These are phyloP conservation scores for Dactylellina leptospora DNA, from an alignment of 2,329 filamentous ascomycete genomes.

Conservation along the genomic window DNA sequence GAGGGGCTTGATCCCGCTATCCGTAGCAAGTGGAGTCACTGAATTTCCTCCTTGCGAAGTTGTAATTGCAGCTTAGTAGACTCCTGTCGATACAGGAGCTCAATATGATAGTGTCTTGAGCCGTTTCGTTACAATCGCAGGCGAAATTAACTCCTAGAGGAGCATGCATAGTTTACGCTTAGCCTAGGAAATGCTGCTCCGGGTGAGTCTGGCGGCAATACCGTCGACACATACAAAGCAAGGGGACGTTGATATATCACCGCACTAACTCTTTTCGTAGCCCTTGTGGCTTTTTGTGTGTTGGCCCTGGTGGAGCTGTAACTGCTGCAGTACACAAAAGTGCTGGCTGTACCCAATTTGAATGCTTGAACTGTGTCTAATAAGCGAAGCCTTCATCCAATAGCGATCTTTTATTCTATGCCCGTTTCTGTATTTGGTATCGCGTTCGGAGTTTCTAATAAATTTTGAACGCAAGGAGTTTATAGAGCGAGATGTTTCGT, in stretches of 20 bases:
- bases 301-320: conserved; percentile 11
- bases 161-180: background rate
- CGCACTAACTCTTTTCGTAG: background rate
- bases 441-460: background rate
- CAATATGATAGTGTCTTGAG: conserved; percentile 16
- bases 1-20: conserved; percentile 3
- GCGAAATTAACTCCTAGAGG: conserved; percentile 9
- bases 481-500: background rate
- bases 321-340: too few species aligned
- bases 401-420: too few species aligned
- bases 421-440: background rate
- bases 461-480: conserved; percentile 22
- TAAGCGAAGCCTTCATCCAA: too few species aligned
- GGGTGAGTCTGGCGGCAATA: background rate
- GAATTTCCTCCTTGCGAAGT: conserved; percentile 27
- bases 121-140: background rate
- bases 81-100: conserved; percentile 37
- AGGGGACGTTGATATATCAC: conserved; percentile 7
- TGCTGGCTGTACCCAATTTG: too few species aligned
- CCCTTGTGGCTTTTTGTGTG: conserved; percentile 44
- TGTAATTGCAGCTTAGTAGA: background rate
- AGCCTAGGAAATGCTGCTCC: background rate
- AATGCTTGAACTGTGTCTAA: too few species aligned
- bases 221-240: conserved; percentile 9
- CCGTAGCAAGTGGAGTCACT: conserved; percentile 10